Evolutionary conservation across 352 stramenopile species (phyloP).

Genomic region (Pythium phragmiticola): DNA sequence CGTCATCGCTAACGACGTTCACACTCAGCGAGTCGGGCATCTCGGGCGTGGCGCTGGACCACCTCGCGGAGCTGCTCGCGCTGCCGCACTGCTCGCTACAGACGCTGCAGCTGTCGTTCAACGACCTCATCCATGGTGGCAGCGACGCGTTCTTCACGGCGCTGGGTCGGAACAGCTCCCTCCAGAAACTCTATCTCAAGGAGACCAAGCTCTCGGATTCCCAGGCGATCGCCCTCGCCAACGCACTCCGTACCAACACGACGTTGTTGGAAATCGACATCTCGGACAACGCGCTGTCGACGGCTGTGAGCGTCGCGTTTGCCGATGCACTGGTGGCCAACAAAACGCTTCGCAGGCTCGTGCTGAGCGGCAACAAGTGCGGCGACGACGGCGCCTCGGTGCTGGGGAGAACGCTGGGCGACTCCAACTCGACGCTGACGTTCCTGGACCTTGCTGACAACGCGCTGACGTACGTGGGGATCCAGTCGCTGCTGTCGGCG

Average conservation of each 20-base stretch:
- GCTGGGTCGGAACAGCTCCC: conserved; percentile 54
- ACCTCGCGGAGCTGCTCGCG: conserved; percentile 43
- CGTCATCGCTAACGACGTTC: conserved; percentile 36
- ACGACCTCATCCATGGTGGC: conserved; percentile 33
- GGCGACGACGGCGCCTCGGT: conserved; percentile 44
- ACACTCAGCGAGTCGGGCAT: conserved; percentile 48
- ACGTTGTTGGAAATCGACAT: conserved; percentile 60
- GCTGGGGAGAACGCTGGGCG: conserved; percentile 36
- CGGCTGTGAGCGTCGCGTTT: conserved; percentile 34
- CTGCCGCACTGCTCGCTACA: conserved; percentile 46
- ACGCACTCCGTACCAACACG: conserved; percentile 47
- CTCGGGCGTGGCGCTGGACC: conserved; percentile 43
- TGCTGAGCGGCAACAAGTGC: conserved; percentile 62
- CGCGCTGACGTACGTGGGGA: conserved; percentile 43
- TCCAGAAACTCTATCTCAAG: conserved; percentile 65
- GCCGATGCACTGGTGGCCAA: conserved; percentile 48
- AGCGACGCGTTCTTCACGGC: conserved; percentile 53
- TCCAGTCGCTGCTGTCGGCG: conserved; percentile 46
- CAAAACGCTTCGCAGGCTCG: conserved; percentile 40
- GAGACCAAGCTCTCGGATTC: conserved; percentile 57
- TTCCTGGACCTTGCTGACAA: conserved; percentile 77
- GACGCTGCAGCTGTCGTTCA: conserved; percentile 73
- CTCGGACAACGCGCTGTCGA: conserved; percentile 64
- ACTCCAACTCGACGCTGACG: conserved; percentile 40
- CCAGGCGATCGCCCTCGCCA: conserved; percentile 38